These are phyloP conservation scores for Wallacemonas rigidus DNA, from an alignment of 208 protist species.

Conservation along the genomic window DNA sequence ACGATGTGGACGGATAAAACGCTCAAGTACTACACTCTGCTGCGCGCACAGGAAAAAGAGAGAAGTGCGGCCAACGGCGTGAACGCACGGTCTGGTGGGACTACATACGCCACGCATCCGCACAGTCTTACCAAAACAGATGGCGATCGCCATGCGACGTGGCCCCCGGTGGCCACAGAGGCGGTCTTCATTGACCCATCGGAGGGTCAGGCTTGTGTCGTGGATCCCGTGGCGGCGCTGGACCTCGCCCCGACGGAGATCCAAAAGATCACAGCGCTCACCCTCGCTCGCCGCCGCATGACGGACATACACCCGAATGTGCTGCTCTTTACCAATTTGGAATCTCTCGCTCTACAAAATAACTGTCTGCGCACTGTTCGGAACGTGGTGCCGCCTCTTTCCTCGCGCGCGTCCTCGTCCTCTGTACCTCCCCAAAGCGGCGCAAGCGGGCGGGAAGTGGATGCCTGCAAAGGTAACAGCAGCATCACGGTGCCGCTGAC, in stretches of 20 bases:
- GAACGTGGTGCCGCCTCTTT: constrained; percentile 37
- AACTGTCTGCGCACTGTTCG: constrained; percentile 55
- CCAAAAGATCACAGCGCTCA: constrained; percentile 42
- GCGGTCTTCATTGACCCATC: constrained; percentile 37
- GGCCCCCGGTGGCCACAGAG: not conserved
- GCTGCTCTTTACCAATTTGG: constrained; percentile 59
- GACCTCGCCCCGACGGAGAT: constrained; percentile 40
- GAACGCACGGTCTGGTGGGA: not conserved
- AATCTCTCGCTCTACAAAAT: constrained; percentile 58
- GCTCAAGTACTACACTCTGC: constrained; percentile 20
- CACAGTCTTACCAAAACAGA: not conserved
- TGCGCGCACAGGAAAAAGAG: constrained; percentile 21
- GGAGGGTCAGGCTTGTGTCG: constrained; percentile 30
- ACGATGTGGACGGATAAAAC: constrained; percentile 22
- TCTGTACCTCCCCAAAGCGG: too few relatives aligned
- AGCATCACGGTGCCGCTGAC: too few relatives aligned
- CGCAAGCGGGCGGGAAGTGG: not conserved
- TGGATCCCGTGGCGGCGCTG: constrained; percentile 63
- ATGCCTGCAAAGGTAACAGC: not conserved
- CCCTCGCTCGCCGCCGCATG: constrained; percentile 44
- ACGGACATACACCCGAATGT: constrained; percentile 68
- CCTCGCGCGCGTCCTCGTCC: not conserved
- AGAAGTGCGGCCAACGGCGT: not conserved
- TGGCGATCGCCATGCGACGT: not conserved
- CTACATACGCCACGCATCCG: not conserved